Conservation (phyloP, 2,329 filamentous ascomycete species). For the Cadophora sp. region DNA sequence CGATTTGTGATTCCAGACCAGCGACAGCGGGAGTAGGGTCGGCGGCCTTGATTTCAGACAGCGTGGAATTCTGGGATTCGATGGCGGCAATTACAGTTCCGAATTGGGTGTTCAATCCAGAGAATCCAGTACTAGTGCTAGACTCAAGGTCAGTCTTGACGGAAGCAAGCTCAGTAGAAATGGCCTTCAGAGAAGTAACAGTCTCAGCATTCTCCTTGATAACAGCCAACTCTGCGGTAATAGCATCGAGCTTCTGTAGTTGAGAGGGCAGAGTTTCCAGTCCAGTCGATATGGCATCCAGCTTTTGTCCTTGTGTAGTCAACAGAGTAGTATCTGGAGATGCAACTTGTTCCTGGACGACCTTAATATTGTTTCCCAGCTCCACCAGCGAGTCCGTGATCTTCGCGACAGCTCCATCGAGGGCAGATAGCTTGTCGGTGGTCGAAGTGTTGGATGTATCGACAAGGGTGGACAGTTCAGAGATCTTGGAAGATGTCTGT, state of each 20-base stretch:
- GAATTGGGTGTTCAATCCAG: slow-evolving; percentile 31
- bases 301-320: slow-evolving; percentile 35
- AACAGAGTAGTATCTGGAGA: slow-evolving; percentile 38
- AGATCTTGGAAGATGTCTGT: slow-evolving; percentile 35
- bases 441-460: slow-evolving; percentile 31
- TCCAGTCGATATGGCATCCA: slow-evolving; percentile 37
- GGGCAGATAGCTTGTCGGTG: slow-evolving; percentile 36
- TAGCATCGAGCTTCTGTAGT: slow-evolving; percentile 33
- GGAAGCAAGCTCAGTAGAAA: slow-evolving; percentile 31
- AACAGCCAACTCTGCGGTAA: slow-evolving; percentile 35
- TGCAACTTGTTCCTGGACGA: slow-evolving; percentile 36
- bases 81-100: slow-evolving; percentile 33
- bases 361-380: slow-evolving; percentile 37
- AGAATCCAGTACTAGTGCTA: slow-evolving; percentile 27
- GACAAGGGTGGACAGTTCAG: slow-evolving; percentile 34
- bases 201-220: slow-evolving; percentile 34
- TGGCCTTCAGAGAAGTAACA: slow-evolving; percentile 25
- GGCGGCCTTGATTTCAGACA: slow-evolving; percentile 40
- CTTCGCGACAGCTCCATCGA: slow-evolving; percentile 39
- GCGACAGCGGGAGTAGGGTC: slow-evolving; percentile 35
- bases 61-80: slow-evolving; percentile 33
- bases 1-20: slow-evolving; percentile 33
- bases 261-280: slow-evolving; percentile 32
- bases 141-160: slow-evolving; percentile 35
- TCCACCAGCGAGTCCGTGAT: slow-evolving; percentile 39